phyloP scores from a whole-genome alignment of 495 filamentous ascomycete species.

The Neurospora intermedia region DNA sequence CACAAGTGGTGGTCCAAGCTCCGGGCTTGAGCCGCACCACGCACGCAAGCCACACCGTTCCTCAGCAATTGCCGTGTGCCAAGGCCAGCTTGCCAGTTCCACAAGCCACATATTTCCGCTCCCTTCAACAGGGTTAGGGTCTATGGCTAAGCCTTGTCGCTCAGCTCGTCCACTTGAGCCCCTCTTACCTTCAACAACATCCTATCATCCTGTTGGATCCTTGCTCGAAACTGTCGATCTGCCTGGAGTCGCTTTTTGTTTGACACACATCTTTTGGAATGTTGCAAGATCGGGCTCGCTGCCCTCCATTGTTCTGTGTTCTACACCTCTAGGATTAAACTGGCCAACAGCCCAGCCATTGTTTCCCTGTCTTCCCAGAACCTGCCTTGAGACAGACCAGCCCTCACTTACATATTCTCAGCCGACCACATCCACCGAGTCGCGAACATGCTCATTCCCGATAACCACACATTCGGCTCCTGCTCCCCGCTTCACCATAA shows the following conservation, averaged over 20 bases:
- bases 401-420: background rate
- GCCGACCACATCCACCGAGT: background rate
- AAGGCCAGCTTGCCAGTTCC: background rate
- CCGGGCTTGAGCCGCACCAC: constrained; percentile 12
- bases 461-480: background rate
- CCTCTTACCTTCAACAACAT: background rate
- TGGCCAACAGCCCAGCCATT: background rate
- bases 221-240: background rate
- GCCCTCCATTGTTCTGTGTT: background rate
- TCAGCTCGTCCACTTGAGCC: background rate
- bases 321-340: background rate
- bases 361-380: background rate
- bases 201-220: background rate
- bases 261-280: background rate
- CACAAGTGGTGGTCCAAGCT: constrained; percentile 10
- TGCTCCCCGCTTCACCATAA: background rate
- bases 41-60: background rate
- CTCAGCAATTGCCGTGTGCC: background rate
- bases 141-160: background rate
- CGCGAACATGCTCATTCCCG: background rate
- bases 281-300: background rate
- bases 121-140: background rate
- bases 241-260: background rate
- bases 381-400: background rate
- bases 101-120: background rate